Evolutionary conservation across 495 filamentous ascomycete species (phyloP), one percentile per base, ranked within the genome.

Genomic region (Neurospora pannonica): DNA sequence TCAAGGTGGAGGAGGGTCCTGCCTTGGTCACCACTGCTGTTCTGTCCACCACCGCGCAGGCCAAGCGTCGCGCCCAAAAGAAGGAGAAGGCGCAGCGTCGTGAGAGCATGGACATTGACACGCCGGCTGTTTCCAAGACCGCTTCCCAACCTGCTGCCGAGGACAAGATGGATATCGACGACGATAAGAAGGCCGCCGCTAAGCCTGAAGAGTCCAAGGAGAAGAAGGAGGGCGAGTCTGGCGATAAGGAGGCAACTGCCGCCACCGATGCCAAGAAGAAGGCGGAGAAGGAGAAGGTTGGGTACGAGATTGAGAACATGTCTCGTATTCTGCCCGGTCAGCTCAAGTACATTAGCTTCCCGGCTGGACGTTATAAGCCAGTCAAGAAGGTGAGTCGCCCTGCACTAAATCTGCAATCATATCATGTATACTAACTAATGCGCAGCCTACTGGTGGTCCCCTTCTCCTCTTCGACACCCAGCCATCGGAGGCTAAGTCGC

Each of bases 291-390:
- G 96, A 99, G 83, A 97, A 97, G 87, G 89, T 97, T 69, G 96
- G 97, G 70, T 98, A 96, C 79, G 94, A 97, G 75, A 85, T 98
- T 72, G 93, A 97, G 79, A 99, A 99, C 85, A 94, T 99, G 94
- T 95, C 93, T 39, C 87, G 97, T 73, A 95, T 98, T 38, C 88
- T 99, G 28, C 97, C 95, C 2, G 91, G 89, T 72, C 97, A 99
- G 85, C 88, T 97, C 78, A 97, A 95, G 83, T 98, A 93, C 81
- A 94, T 98, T 79, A 97, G 89, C 79, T 97, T 98, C 87, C 89
- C 92, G 76, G 90, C 91, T 28, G 89, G 89, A 17, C 90, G 97
- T 73, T 98, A 97, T 81, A 92, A 93, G 87, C 95, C 97, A 38
- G 95, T 98, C 70, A 98, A 98, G 86, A 93, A 97, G 86, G 94